Evolutionary conservation across 495 filamentous ascomycete genomes (phyloP).

Genomic region (Trichoderma reesei): DNA sequence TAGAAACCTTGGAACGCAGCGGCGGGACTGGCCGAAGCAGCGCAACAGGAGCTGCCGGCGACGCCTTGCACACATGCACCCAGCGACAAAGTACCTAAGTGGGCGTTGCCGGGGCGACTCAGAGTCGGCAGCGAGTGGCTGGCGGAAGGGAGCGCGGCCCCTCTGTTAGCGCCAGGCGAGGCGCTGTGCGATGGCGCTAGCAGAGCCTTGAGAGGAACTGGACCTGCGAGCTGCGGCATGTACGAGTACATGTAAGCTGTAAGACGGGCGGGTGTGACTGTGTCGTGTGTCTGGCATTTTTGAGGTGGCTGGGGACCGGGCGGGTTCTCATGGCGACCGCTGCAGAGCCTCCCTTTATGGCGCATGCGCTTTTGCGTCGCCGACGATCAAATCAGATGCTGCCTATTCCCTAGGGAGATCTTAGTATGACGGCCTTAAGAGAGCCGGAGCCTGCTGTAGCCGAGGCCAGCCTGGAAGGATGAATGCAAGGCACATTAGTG

Average conservation of each 20-base stretch:
- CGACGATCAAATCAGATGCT: too few species aligned
- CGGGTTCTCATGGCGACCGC: neutral
- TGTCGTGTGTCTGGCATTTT: neutral
- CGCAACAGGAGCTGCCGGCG: neutral
- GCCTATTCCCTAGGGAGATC: too few species aligned
- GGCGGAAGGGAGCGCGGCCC: constrained; percentile 7
- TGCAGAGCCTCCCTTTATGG: constrained; percentile 3
- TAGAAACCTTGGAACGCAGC: too few species aligned
- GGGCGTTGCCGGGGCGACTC: neutral
- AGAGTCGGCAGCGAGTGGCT: neutral
- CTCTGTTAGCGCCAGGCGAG: constrained; percentile 2
- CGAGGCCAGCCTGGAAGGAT: too few species aligned
- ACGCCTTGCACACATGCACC: neutral
- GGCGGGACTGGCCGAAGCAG: constrained; percentile 1
- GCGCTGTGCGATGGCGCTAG: constrained; percentile 6
- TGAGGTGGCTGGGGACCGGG: neutral
- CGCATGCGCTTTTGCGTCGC: too few species aligned
- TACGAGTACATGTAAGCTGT: too few species aligned
- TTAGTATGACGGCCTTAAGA: too few species aligned
- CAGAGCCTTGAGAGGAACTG: neutral
- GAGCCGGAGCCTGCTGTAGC: too few species aligned
- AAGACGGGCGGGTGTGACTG: neutral
- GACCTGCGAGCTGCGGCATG: too few species aligned
- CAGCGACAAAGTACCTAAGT: neutral
- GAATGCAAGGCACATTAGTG: too few species aligned